phyloP scores from a whole-genome alignment of 73 alveolate genomes.

The Paramecium pentaurelia region DNA sequence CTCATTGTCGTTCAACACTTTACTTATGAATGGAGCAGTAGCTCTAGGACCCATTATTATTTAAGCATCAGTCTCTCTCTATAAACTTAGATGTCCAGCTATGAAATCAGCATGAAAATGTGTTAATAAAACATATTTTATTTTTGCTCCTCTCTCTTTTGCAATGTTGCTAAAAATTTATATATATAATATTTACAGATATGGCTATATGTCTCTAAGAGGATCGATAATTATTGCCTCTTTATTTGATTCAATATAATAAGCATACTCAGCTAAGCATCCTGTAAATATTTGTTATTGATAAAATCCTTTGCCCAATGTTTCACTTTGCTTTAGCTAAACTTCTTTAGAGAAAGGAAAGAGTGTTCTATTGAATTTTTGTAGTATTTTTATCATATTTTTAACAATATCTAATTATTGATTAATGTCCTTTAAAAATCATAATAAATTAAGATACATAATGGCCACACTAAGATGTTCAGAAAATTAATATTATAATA shows the following conservation, averaged over 20 bases:
- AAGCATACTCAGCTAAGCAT: slow-evolving; percentile 63
- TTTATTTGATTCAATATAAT: slow-evolving; percentile 53
- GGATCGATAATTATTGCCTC: slow-evolving; percentile 66
- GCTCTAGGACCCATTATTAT: slow-evolving; percentile 62
- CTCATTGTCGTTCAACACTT: slow-evolving; percentile 52
- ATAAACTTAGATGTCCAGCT: slow-evolving; percentile 58
- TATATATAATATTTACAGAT: slow-evolving; percentile 37
- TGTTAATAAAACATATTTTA: slow-evolving; percentile 59
- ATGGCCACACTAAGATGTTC: not conserved
- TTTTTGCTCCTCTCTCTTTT: slow-evolving; percentile 49
- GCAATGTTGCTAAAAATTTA: slow-evolving; percentile 15
- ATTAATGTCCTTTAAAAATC: not conserved
- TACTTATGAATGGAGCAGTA: slow-evolving; percentile 31
- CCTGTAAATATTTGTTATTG: slow-evolving; percentile 56
- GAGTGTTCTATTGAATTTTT: not conserved
- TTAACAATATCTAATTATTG: not conserved
- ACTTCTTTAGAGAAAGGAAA: slow-evolving; percentile 17
- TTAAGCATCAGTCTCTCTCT: slow-evolving; percentile 57
- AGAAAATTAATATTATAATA: not conserved
- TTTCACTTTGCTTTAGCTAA: not conserved
- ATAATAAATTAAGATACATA: not conserved
- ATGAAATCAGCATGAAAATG: slow-evolving; percentile 69
- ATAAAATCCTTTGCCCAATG: slow-evolving; percentile 44
- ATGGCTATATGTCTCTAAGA: slow-evolving; percentile 60
- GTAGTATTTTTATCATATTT: not conserved